These are phyloP conservation scores for Entonaema liquescens DNA, from an alignment of 495 filamentous ascomycete genomes.

Conservation along the genomic window DNA sequence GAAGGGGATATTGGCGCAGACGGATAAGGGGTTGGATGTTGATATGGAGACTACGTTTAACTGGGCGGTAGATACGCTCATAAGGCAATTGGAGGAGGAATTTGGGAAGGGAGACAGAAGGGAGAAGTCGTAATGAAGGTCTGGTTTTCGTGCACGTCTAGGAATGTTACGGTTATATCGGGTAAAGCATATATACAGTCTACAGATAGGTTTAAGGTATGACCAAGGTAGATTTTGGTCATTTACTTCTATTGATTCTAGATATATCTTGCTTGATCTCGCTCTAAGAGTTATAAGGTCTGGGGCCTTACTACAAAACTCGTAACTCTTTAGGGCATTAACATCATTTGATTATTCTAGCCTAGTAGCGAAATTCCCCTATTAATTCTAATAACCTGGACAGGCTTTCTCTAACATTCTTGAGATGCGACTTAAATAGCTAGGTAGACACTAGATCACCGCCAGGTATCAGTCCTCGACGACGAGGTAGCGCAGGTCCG, in stretches of 20 bases:
- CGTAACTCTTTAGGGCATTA: not conserved
- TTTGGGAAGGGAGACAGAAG: not conserved
- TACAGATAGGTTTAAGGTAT: no score
- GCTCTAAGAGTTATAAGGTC: no score
- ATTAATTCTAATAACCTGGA: not conserved
- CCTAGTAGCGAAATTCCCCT: not conserved
- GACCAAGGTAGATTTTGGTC: not conserved
- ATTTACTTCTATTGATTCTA: not conserved
- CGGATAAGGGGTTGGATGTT: conserved; percentile 47
- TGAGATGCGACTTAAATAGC: not conserved
- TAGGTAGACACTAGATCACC: conserved; percentile 17
- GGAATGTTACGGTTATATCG: no score
- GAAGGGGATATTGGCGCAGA: conserved; percentile 56
- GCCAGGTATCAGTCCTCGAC: conserved; percentile 53
- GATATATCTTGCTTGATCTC: no score
- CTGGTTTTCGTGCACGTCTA: no score
- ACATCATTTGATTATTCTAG: no score
- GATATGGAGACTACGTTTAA: conserved; percentile 60
- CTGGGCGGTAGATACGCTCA: conserved; percentile 64
- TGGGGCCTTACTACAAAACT: no score
- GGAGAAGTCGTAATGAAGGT: no score
- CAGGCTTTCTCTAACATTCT: not conserved
- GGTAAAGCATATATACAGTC: no score
- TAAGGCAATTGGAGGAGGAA: conserved; percentile 50
- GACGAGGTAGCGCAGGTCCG: conserved; percentile 55